These are phyloP conservation scores for Calonectria pteridis DNA, from an alignment of 2,329 filamentous ascomycete species.

Conservation along the genomic window DNA sequence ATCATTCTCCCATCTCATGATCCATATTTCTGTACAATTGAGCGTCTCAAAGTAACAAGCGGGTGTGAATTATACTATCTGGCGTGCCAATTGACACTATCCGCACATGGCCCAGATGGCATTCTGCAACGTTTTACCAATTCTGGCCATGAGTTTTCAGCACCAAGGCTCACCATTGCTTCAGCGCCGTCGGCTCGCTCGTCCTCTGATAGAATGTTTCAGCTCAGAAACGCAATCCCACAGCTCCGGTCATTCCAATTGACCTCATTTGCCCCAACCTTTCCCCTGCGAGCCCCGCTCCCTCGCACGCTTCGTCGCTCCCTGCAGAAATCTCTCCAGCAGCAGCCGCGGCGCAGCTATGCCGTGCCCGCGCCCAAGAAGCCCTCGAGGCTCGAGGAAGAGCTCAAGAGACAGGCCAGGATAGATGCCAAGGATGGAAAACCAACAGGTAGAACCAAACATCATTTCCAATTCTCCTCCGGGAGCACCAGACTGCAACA, in stretches of 20 bases:
- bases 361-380: constrained; percentile 34
- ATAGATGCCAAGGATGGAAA: constrained; percentile 38
- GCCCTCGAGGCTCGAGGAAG: constrained; percentile 38
- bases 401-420: constrained; percentile 45
- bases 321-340: constrained; percentile 42
- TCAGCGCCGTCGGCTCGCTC: constrained; percentile 13
- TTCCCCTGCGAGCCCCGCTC: constrained; percentile 14
- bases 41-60: neutral
- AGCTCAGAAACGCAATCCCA: constrained; percentile 35
- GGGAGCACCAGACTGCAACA: neutral
- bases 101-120: constrained; percentile 1
- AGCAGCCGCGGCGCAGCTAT: constrained; percentile 42
- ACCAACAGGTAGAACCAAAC: constrained; percentile 31
- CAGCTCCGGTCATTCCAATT: constrained; percentile 36
- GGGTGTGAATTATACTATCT: neutral
- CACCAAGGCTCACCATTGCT: neutral
- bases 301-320: constrained; percentile 33
- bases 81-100: neutral
- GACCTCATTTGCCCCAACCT: neutral
- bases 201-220: constrained; percentile 36
- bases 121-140: neutral
- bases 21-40: neutral
- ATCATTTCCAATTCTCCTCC: neutral
- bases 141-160: constrained; percentile 21
- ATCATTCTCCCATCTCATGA: neutral